Percentiles rank a stretch among this genome's conserved stretches.
These are phyloP conservation scores for Penicillium concentricum DNA, from an alignment of 2,329 filamentous ascomycete genomes.

Conservation along the genomic window DNA sequence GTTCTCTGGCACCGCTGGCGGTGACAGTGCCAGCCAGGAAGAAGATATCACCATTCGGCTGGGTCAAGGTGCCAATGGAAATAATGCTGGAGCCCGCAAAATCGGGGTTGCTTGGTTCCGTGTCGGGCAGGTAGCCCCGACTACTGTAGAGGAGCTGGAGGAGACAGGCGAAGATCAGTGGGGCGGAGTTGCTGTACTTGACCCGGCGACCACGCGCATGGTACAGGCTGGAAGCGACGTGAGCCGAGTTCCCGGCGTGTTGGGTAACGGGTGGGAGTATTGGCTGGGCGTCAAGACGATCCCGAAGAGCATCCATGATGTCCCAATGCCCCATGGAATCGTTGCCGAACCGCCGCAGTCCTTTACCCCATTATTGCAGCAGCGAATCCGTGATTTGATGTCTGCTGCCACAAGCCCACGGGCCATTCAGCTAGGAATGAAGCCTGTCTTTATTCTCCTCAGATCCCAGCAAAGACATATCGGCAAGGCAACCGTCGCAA, in stretches of 20 bases:
- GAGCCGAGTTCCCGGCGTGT: constrained; percentile 72
- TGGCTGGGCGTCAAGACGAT: constrained; percentile 76
- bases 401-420: constrained; percentile 84
- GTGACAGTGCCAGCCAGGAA: constrained; percentile 62
- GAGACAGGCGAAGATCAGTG: constrained; percentile 68
- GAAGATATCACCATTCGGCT: constrained; percentile 62
- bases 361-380: constrained; percentile 61
- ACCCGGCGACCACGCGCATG: constrained; percentile 82
- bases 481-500: constrained; percentile 79
- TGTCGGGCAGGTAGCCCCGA: constrained; percentile 68
- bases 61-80: constrained; percentile 29
- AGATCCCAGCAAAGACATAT: constrained; percentile 91
- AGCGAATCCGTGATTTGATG: constrained; percentile 78
- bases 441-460: constrained; percentile 81
- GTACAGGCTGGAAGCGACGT: constrained; percentile 87
- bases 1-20: constrained; percentile 62
- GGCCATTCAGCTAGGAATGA: constrained; percentile 82
- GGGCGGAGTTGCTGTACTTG: constrained; percentile 83
- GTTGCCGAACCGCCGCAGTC: constrained; percentile 37
- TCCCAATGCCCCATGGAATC: constrained; percentile 37
- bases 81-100: constrained; percentile 47
- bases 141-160: constrained; percentile 51
- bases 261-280: constrained; percentile 80
- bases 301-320: constrained; percentile 47
- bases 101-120: constrained; percentile 82